Evolutionary conservation across 1,139 yeast species (phyloP), one percentile per base, ranked within the genome.

Genomic region (Saccharomyces pastorianus): DNA sequence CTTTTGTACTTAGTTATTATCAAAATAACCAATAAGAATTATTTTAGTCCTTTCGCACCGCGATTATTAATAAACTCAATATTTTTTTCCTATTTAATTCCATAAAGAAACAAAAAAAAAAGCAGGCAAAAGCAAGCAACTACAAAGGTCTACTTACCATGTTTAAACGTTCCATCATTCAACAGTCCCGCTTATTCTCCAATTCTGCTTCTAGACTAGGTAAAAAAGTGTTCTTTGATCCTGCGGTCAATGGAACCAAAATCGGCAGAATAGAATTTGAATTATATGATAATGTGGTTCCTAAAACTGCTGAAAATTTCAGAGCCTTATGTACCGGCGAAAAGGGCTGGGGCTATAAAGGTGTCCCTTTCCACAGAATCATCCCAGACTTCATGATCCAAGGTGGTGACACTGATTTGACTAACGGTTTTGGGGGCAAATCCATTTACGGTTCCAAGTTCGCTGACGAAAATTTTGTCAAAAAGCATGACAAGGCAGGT

Each of bases 381-480:
- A 90, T 90, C 68, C 93, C 95, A 68, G 81, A 85, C 68, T 90
- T 90, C 77, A 90, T 90, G 97, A 81, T 90, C 73, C 97, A 90
- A 78, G 97, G 97, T 74, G 97, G 97, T 77, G 97, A 90, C 75
- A 89, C 90, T 78, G 89, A 96, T 73, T 79, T 85, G 71, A 85
- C 89, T 69, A 87, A 85, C 73, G 97, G 97, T 64, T 87, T 95
- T 66, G 97, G 97, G 71, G 96, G 97, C 72, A 88, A 88, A 78
- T 87, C 96, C 57, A 90, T 91, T 77, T 90, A 89, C 78, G 96
- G 96, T 64, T 79, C 77, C 69, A 86, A 83, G 75, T 90, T 90
- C 72, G 81, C 84, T 55, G 97, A 90, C 69, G 97, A 90, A 78
- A 89, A 88, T 83, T 90, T 90, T 71, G 60, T 74, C 68, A 79